Evolutionary conservation across 805 yeast species (phyloP).

Genomic region (Yamadazyma olivae): DNA sequence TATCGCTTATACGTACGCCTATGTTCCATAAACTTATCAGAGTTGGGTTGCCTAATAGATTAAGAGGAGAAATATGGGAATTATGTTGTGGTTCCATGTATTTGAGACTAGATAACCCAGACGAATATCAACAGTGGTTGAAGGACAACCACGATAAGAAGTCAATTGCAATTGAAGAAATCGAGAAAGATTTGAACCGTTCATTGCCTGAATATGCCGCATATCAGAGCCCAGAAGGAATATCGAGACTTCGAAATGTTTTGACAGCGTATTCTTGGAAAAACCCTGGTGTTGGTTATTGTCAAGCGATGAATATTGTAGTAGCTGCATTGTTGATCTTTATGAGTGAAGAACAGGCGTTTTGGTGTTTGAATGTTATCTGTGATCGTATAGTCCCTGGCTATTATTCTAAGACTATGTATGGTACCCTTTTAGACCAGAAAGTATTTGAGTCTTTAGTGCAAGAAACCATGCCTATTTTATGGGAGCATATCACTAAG

Average conservation of each 20-base stretch:
- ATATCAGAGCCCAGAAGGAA: slow-evolving; percentile 84
- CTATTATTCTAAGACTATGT: slow-evolving; percentile 95
- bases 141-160: slow-evolving; percentile 58
- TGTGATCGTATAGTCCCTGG: slow-evolving; percentile 92
- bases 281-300: slow-evolving; percentile 94
- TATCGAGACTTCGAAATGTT: slow-evolving; percentile 78
- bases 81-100: slow-evolving; percentile 83
- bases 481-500: slow-evolving; percentile 77
- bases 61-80: slow-evolving; percentile 98
- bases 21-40: slow-evolving; percentile 79
- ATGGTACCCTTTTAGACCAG: slow-evolving; percentile 93
- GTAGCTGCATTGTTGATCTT: slow-evolving; percentile 74
- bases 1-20: slow-evolving; percentile 70
- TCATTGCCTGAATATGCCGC: slow-evolving; percentile 96
- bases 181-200: slow-evolving; percentile 91
- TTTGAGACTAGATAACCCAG: slow-evolving; percentile 58
- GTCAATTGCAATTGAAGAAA: slow-evolving; percentile 90
- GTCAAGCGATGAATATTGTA: slow-evolving; percentile 98
- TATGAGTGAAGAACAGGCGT: slow-evolving; percentile 96
- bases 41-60: slow-evolving; percentile 90
- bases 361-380: slow-evolving; percentile 80
- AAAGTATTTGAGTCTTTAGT: slow-evolving; percentile 89
- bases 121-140: slow-evolving; percentile 57
- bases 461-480: slow-evolving; percentile 81
- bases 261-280: slow-evolving; percentile 95